A percentile compares a stretch with the other conserved stretches of the same genome.
These are phyloP conservation scores for Leishmania amazonensis DNA, from an alignment of 208 protist genomes.

Conservation along the genomic window DNA sequence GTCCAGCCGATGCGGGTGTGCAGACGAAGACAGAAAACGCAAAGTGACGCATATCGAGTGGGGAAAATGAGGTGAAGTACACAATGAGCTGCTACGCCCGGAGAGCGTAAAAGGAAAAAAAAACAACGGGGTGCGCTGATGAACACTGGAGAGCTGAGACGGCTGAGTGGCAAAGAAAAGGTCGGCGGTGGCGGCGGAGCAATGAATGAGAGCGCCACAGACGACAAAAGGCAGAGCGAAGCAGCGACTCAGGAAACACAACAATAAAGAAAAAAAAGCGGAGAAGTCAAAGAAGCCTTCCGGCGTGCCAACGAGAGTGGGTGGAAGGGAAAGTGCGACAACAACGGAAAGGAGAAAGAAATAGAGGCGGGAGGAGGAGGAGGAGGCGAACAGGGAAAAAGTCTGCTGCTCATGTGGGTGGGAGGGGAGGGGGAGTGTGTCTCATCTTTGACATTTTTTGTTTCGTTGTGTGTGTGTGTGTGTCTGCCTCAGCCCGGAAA, in stretches of 20 bases:
- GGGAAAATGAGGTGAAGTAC: background rate
- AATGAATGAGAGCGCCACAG: background rate
- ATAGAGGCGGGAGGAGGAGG: background rate
- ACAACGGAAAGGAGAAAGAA: background rate
- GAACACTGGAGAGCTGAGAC: background rate
- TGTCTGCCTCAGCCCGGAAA: background rate
- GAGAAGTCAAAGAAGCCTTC: no score
- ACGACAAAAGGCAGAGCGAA: background rate
- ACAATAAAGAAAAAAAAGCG: background rate
- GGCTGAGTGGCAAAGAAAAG: background rate
- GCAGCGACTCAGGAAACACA: background rate
- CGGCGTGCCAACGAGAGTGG: background rate
- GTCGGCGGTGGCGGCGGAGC: background rate
- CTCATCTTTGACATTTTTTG: background rate
- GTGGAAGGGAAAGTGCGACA: background rate
- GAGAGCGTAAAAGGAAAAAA: background rate
- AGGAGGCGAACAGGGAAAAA: background rate
- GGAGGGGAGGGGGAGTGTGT: background rate
- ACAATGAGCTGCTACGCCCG: background rate
- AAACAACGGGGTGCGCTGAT: background rate
- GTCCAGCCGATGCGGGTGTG: background rate
- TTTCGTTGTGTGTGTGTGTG: slow-evolving; percentile 1
- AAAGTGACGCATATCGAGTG: background rate
- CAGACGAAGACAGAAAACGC: background rate
- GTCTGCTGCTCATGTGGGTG: background rate